Base-by-base conservation (phyloP, 2,329 filamentous ascomycete species). In the Cryphonectria carpinicola region DNA sequence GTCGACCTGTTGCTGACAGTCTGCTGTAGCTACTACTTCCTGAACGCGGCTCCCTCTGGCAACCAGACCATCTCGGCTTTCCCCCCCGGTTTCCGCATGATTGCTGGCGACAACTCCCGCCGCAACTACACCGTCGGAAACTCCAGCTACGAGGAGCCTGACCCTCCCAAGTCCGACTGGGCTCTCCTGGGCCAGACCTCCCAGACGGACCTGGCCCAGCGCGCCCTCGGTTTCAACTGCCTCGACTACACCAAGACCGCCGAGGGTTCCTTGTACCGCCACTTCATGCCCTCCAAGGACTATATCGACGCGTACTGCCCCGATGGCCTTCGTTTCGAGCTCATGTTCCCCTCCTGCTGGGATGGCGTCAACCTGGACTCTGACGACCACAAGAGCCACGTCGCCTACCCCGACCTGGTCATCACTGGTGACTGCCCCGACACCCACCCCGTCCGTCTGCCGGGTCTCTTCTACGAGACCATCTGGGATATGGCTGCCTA, bases 191-290 rank as follows among this genome's bases (percentile, higher is more conserved):
- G 91, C 71, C 87, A 88, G 76, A 92, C 90, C 14, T 81, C 78
- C 63, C 94, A 97, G 83, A 80, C 81, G 22, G 88, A 90, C 67
- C 87, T 98, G 52, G 83, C 83, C 66, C 92, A 97, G 84, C 94
- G 95, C 73, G 93, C 95, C 13, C 76, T 98, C 39, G 95, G 96
- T 4, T 97, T 97, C 88, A 98, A 98, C 85, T 98, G 96, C 82
- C 83, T 99, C 72, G 91, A 98, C 87, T 98, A 98, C 79, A 77
- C 76, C 43, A 84, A 81, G 35, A 76, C 80, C 0, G 84, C 92
- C 2, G 94, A 97, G 80, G 86, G 87, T 1, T 92, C 94, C 19
- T 86, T 97, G 49, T 92, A 89, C 80, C 93, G 95, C 74, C 95
- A 97, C 80, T 90, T 88, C 78, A 77, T 98, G 75, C 95, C 95